Percentiles rank a stretch among this genome's conserved stretches.
These are phyloP conservation scores for Syncephalastrum sp. DNA, from an alignment of 371 early-diverging fungal genomes.

Conservation along the genomic window DNA sequence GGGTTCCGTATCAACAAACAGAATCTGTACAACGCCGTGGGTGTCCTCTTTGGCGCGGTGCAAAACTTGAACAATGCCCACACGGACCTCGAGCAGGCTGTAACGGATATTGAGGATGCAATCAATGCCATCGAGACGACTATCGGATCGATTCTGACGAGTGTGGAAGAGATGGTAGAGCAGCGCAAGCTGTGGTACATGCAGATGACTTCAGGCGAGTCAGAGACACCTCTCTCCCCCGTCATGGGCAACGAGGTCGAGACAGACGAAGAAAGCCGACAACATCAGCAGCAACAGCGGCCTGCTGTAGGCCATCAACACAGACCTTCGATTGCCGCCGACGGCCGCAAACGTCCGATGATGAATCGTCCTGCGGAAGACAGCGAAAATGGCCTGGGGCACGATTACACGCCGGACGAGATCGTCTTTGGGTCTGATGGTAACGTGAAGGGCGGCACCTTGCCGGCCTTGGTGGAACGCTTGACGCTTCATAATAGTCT, in stretches of 20 bases:
- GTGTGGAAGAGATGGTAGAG: constrained; percentile 39
- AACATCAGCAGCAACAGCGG: no score
- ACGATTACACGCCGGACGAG: constrained; percentile 71
- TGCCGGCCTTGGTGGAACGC: constrained; percentile 81
- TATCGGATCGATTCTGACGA: constrained; percentile 33
- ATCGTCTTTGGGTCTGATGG: constrained; percentile 79
- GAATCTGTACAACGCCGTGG: constrained; percentile 65
- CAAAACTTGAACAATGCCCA: constrained; percentile 58
- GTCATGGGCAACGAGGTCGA: no score
- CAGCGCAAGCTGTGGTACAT: constrained; percentile 38
- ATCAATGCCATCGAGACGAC: constrained; percentile 39
- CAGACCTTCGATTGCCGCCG: no score
- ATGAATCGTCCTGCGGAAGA: no score
- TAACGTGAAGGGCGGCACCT: constrained; percentile 83
- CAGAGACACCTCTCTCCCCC: no score
- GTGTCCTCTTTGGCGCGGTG: constrained; percentile 64
- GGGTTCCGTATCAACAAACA: constrained; percentile 69
- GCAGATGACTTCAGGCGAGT: background rate
- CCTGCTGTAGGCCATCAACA: no score
- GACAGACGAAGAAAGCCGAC: no score
- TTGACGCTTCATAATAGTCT: constrained; percentile 80
- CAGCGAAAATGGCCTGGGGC: constrained; percentile 35
- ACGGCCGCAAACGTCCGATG: no score
- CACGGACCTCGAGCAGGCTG: constrained; percentile 21
- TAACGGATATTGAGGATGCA: constrained; percentile 39